These are phyloP conservation scores for Aspergillus sparsus DNA, from an alignment of 495 filamentous ascomycete genomes.

Conservation along the genomic window DNA sequence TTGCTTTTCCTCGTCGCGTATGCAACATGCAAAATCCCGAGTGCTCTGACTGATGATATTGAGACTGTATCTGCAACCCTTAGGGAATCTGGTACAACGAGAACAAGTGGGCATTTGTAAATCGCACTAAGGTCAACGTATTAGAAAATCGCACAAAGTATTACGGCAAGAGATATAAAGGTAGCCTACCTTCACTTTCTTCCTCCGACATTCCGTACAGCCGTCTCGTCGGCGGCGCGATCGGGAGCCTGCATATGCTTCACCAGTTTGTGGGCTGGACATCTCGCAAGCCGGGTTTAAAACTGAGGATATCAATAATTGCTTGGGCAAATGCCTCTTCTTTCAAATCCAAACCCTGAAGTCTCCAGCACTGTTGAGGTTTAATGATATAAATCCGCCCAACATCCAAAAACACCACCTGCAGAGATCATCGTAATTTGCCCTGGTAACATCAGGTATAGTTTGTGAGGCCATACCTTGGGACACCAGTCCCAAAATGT, in stretches of 20 bases:
- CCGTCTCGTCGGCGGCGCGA: conserved; percentile 33
- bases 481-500: neutral
- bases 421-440: neutral
- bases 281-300: neutral
- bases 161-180: neutral
- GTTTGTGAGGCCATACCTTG: no score
- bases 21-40: neutral
- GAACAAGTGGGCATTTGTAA: conserved; percentile 31
- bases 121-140: conserved; percentile 28
- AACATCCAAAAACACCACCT: neutral
- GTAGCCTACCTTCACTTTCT: conserved; percentile 35
- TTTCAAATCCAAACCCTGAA: neutral
- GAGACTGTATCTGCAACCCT: conserved; percentile 30
- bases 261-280: neutral
- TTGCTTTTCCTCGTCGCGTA: neutral
- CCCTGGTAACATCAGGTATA: neutral
- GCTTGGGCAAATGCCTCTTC: neutral
- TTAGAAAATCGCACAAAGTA: neutral
- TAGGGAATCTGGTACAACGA: conserved; percentile 33
- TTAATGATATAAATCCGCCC: neutral
- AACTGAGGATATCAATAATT: no score
- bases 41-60: conserved; percentile 21
- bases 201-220: conserved; percentile 37
- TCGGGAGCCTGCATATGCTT: neutral
- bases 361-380: neutral